Conservation (phyloP, 164 flowering plant species). For the Umbilicus rupestris region DNA sequence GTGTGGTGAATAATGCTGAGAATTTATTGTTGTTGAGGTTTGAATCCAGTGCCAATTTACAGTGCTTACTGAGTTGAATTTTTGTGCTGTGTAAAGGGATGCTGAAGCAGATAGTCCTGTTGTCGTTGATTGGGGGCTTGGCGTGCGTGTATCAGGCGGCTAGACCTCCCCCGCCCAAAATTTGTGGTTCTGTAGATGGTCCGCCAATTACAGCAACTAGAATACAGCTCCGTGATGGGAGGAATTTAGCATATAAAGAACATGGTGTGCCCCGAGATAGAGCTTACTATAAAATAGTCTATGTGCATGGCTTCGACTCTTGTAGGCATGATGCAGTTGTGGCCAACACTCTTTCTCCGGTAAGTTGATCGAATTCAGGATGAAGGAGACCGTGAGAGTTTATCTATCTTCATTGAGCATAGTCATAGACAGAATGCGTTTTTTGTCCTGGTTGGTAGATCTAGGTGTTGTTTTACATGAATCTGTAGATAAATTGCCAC, state of each 20-base stretch:
- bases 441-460: too few species aligned
- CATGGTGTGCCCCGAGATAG: slow-evolving; percentile 48
- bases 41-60: too few species aligned
- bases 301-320: slow-evolving; percentile 45
- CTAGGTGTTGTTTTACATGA: neutral
- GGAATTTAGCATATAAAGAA: slow-evolving; percentile 67
- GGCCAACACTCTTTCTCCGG: slow-evolving; percentile 31
- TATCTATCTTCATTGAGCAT: too few species aligned
- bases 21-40: too few species aligned
- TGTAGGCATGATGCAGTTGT: slow-evolving; percentile 32
- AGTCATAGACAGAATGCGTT: too few species aligned
- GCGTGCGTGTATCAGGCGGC: slow-evolving; percentile 49
- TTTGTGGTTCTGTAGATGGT: slow-evolving; percentile 53
- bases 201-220: slow-evolving; percentile 58
- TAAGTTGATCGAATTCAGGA: slow-evolving; percentile 12
- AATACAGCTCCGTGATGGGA: slow-evolving; percentile 64
- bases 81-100: slow-evolving; percentile 23
- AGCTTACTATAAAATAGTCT: slow-evolving; percentile 47
- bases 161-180: slow-evolving; percentile 49
- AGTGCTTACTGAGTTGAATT: neutral
- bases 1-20: too few species aligned
- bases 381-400: too few species aligned
- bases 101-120: slow-evolving; percentile 16
- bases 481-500: neutral
- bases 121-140: slow-evolving; percentile 28